Evolutionary conservation across 768 basidiomycete species (phyloP).

Genomic region (Cystobasidium onofrii): DNA sequence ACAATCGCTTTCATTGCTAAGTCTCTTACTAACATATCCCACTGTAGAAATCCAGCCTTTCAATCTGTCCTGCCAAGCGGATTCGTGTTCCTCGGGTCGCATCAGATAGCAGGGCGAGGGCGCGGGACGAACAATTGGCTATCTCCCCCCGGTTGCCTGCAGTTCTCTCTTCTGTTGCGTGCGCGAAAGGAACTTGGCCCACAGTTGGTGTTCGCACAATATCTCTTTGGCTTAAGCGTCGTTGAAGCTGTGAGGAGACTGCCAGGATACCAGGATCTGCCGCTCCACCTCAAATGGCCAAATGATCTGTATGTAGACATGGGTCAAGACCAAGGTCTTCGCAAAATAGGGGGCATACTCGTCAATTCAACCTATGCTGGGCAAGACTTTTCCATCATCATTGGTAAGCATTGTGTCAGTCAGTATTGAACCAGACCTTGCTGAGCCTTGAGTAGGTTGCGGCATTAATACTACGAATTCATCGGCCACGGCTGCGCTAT

Average conservation of each 20-base stretch:
- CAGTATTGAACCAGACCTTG: neutral
- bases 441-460: slow-evolving; percentile 54
- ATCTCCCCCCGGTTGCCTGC: slow-evolving; percentile 79
- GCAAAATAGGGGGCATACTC: slow-evolving; percentile 84
- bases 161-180: slow-evolving; percentile 68
- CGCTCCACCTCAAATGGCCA: slow-evolving; percentile 85
- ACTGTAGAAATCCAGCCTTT: slow-evolving; percentile 45
- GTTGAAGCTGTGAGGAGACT: slow-evolving; percentile 58
- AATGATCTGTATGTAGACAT: slow-evolving; percentile 79
- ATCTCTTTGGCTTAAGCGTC: slow-evolving; percentile 82
- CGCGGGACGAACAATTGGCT: slow-evolving; percentile 86
- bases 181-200: slow-evolving; percentile 54
- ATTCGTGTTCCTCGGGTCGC: slow-evolving; percentile 71
- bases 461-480: slow-evolving; percentile 79
- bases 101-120: slow-evolving; percentile 79
- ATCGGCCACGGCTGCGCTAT: slow-evolving; percentile 71
- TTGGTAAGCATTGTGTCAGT: slow-evolving; percentile 54
- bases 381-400: slow-evolving; percentile 64
- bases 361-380: slow-evolving; percentile 78
- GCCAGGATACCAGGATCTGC: slow-evolving; percentile 52
- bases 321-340: slow-evolving; percentile 46
- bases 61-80: slow-evolving; percentile 65
- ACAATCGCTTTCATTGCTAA: slow-evolving; percentile 6
- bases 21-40: neutral
- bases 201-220: slow-evolving; percentile 85